Conservation (phyloP, 352 stramenopile species). For the Phytophthora palmivora region DNA sequence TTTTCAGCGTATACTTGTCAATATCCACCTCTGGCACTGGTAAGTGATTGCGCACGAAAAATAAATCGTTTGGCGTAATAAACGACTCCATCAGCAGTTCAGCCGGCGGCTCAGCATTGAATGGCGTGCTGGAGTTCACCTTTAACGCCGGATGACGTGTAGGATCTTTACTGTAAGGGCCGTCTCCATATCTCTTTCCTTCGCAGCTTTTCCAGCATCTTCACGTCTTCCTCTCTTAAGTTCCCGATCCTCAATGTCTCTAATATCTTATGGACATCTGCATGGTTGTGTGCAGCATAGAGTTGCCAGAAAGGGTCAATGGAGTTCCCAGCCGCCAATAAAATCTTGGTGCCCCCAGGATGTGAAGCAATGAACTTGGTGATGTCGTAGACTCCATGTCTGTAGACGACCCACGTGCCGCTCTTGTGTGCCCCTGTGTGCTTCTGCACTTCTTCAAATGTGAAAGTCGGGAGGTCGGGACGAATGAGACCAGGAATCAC, state of each 20-base stretch:
- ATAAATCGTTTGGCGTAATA: constrained; percentile 96
- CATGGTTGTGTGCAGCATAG: constrained; percentile 96
- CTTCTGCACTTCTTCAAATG: constrained; percentile 73
- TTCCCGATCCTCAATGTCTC: constrained; percentile 93
- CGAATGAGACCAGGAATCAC: constrained; percentile 45
- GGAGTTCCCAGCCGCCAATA: constrained; percentile 85
- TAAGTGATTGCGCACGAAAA: constrained; percentile 98
- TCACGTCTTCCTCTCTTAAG: constrained; percentile 85
- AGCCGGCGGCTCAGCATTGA: constrained; percentile 95
- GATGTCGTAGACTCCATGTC: constrained; percentile 96
- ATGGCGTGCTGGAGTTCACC: constrained; percentile 94
- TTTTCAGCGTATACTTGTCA: constrained; percentile 70
- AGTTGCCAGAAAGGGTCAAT: constrained; percentile 96
- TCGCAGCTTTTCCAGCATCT: constrained; percentile 84
- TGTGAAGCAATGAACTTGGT: constrained; percentile 96
- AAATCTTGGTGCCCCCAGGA: constrained; percentile 92
- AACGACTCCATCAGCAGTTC: constrained; percentile 94
- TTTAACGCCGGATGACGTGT: constrained; percentile 86
- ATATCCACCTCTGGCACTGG: constrained; percentile 92
- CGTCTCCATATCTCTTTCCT: constrained; percentile 88
- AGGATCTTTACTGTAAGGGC: constrained; percentile 95
- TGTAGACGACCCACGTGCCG: constrained; percentile 94
- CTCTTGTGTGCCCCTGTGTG: constrained; percentile 76
- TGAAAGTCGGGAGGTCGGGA: constrained; percentile 63
- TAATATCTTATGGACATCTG: constrained; percentile 92